phyloP scores from a whole-genome alignment of 108 stramenopile species.

The Discostella pseudostelligera region DNA sequence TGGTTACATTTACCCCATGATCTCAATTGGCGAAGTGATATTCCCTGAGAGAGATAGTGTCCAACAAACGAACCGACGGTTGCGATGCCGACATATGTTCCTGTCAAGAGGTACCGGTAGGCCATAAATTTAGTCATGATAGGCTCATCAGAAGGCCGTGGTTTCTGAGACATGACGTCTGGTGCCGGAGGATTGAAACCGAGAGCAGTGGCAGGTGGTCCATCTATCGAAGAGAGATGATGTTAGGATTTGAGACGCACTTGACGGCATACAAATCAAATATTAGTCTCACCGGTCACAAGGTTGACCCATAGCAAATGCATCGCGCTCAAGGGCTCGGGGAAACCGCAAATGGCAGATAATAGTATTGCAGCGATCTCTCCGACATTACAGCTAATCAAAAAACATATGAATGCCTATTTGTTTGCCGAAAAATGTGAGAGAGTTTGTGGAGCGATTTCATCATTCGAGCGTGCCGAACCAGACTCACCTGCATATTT shows the following conservation, averaged over 20 bases:
- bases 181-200: conserved; percentile 98
- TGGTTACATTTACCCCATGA: conserved; percentile 65
- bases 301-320: conserved; percentile 98
- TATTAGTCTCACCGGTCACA: too few species aligned
- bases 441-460: too few species aligned
- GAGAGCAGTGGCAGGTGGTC: conserved; percentile 96
- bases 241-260: too few species aligned
- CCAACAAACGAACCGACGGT: conserved; percentile 93
- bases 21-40: conserved; percentile 48
- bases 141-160: conserved; percentile 89
- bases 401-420: conserved; percentile 97
- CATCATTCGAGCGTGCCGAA: too few species aligned
- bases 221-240: too few species aligned
- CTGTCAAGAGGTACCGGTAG: conserved; percentile 90
- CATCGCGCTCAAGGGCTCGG: conserved; percentile 97
- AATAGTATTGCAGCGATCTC: conserved; percentile 96
- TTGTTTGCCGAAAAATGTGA: not conserved
- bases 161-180: conserved; percentile 86
- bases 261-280: too few species aligned
- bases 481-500: conserved; percentile 71
- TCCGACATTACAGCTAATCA: conserved; percentile 97
- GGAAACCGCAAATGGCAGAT: conserved; percentile 88
- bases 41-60: conserved; percentile 83
- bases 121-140: conserved; percentile 95
- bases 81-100: conserved; percentile 94